phyloP scores from a whole-genome alignment of 73 alveolate genomes.

The Paramecium primaurelia region DNA sequence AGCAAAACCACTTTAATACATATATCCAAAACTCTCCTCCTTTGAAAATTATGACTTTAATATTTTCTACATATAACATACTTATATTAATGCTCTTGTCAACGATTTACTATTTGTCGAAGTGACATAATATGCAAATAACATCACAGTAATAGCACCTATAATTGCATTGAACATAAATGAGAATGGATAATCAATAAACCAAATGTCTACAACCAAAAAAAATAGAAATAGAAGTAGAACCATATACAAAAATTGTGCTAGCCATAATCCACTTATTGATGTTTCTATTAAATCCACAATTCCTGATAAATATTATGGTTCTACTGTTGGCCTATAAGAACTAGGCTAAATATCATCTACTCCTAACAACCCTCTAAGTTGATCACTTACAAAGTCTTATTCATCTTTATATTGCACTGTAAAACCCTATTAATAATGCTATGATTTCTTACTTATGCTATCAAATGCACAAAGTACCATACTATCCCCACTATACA shows the following conservation, averaged over 20 bases:
- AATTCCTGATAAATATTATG: constrained; percentile 17
- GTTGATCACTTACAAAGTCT: not conserved
- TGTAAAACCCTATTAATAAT: not conserved
- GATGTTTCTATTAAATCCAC: constrained; percentile 13
- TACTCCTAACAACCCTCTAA: not conserved
- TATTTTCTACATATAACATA: not conserved
- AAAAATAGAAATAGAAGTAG: not conserved
- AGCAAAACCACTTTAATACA: constrained; percentile 18
- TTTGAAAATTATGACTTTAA: not conserved
- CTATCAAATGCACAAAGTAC: constrained; percentile 42
- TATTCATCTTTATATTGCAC: not conserved
- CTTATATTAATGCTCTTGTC: not conserved
- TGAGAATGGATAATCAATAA: not conserved
- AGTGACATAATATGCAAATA: constrained; percentile 14
- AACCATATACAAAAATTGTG: not conserved
- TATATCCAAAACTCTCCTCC: not conserved
- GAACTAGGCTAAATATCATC: not conserved
- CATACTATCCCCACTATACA: not conserved
- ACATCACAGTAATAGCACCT: not conserved
- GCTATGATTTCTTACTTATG: not conserved
- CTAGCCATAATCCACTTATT: not conserved
- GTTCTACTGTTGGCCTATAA: constrained; percentile 23
- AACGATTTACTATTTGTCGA: not conserved
- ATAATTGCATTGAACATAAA: not conserved
- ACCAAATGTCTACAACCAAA: not conserved